Evolutionary conservation across 73 alveolate genomes (phyloP).

Genomic region (Stentor roeselii): DNA sequence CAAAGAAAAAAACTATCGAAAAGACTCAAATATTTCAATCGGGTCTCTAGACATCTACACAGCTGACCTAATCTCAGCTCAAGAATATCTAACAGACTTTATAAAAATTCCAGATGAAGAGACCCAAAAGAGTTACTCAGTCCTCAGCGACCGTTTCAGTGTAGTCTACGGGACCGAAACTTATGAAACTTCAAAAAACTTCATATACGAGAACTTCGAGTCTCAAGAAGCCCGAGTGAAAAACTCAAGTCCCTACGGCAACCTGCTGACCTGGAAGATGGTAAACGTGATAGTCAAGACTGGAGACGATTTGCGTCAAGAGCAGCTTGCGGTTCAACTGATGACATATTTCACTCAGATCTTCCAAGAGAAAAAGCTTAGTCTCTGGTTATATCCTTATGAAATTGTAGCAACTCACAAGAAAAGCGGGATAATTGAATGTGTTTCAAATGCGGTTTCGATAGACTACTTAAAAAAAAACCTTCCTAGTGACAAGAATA

Average conservation of each 20-base stretch:
- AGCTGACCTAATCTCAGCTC: neutral
- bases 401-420: constrained; percentile 81
- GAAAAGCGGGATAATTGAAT: constrained; percentile 80
- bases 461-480: constrained; percentile 75
- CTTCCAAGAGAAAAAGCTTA: constrained; percentile 46
- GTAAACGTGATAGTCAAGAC: constrained; percentile 71
- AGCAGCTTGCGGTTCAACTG: constrained; percentile 86
- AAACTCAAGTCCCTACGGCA: constrained; percentile 77
- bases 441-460: constrained; percentile 71
- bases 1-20: neutral
- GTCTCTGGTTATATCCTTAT: constrained; percentile 74
- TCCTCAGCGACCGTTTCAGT: neutral
- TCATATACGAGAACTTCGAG: constrained; percentile 59
- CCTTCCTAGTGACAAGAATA: constrained; percentile 32
- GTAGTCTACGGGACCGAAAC: neutral
- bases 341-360: constrained; percentile 63
- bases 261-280: constrained; percentile 66
- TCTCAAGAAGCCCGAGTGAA: constrained; percentile 73
- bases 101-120: neutral
- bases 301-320: constrained; percentile 85
- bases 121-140: neutral
- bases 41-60: neutral
- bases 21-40: neutral
- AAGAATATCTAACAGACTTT: neutral
- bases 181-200: constrained; percentile 20